phyloP scores from a whole-genome alignment of 2,329 filamentous ascomycete genomes.

The Chaetoscypha palmicola region DNA sequence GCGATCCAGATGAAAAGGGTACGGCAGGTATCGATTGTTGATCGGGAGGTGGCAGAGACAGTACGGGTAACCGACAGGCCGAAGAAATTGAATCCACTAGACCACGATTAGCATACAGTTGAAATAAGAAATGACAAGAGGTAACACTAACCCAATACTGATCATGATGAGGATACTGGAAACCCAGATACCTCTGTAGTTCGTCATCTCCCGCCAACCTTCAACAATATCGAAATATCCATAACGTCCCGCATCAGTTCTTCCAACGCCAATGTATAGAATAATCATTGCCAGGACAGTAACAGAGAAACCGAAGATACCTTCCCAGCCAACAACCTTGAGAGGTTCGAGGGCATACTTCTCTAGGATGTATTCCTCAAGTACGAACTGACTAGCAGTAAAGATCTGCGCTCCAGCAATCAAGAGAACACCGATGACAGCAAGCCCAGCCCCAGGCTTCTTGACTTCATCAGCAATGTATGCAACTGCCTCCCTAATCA shows the following conservation, averaged over 20 bases:
- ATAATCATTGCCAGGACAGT: constrained; percentile 75
- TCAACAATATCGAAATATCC: constrained; percentile 90
- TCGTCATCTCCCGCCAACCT: constrained; percentile 73
- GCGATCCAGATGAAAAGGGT: constrained; percentile 98
- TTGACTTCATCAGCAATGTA: constrained; percentile 36
- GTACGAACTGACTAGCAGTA: constrained; percentile 90
- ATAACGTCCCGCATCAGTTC: constrained; percentile 62
- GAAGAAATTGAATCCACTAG: constrained; percentile 96
- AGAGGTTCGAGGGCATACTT: constrained; percentile 68
- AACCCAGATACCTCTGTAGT: constrained; percentile 62
- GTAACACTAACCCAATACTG: constrained; percentile 72
- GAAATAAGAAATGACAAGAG: background rate
- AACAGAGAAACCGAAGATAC: constrained; percentile 77
- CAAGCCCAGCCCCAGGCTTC: constrained; percentile 54
- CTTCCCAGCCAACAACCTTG: constrained; percentile 92
- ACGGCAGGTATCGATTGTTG: constrained; percentile 94
- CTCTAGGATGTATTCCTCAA: constrained; percentile 89
- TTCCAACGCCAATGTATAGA: constrained; percentile 69
- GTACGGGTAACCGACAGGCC: constrained; percentile 84
- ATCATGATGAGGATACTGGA: constrained; percentile 92
- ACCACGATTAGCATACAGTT: constrained; percentile 8
- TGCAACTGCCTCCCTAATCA: constrained; percentile 36
- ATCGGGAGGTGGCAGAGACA: constrained; percentile 87
- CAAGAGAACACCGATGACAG: constrained; percentile 75
- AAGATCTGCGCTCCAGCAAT: constrained; percentile 96